Evolutionary conservation across 163 green algal genomes (phyloP).

Genomic region (Scenedesmus sp.): DNA sequence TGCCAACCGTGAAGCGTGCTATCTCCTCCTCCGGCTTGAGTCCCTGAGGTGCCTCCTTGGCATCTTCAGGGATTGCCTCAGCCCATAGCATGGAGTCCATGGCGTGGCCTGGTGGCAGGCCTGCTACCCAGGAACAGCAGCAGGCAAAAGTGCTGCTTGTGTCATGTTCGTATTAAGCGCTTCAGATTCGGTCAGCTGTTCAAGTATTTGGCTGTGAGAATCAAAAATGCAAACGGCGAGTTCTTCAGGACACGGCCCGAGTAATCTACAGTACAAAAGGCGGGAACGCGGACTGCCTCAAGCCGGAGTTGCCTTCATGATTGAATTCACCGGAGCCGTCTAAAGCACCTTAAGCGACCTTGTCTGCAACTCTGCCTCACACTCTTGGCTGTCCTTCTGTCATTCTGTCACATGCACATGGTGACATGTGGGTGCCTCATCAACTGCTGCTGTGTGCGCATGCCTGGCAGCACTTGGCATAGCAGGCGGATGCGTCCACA

Average conservation of each 20-base stretch:
- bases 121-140: constrained; percentile 3
- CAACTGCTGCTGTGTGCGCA: constrained; percentile 6
- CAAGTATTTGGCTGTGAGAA: neutral
- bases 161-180: neutral
- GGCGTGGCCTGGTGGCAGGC: neutral
- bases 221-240: neutral
- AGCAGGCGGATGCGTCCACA: no score
- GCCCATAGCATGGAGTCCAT: constrained; percentile 47
- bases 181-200: neutral
- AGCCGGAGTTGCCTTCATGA: neutral
- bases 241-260: neutral
- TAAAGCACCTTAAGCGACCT: no score
- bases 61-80: constrained; percentile 37
- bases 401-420: neutral
- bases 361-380: neutral
- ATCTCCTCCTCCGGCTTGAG: constrained; percentile 55
- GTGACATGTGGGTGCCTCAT: neutral
- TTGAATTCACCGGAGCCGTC: neutral
- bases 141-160: neutral
- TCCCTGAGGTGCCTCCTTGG: constrained; percentile 43
- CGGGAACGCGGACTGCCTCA: neutral
- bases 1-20: constrained; percentile 37
- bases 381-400: neutral
- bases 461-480: neutral
- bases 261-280: constrained; percentile 1